Evolutionary conservation across 176 grass and related monocot species (phyloP).

Genomic region (Carex pumila): DNA sequence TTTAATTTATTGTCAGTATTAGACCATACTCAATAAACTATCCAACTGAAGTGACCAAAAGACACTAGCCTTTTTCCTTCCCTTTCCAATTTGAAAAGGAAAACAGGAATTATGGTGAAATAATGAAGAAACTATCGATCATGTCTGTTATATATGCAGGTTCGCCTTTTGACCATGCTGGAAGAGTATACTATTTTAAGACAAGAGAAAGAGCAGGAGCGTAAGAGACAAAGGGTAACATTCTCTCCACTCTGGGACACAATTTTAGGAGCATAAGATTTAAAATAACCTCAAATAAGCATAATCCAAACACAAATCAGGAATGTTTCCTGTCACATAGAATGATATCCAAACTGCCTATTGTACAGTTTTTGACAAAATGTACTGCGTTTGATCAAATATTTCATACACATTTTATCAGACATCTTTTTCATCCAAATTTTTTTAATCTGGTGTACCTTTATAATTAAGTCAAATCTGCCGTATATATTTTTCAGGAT

Average conservation of each 20-base stretch:
- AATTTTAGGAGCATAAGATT: background rate
- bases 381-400: background rate
- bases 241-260: background rate
- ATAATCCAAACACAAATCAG: background rate
- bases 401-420: background rate
- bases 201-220: conserved; percentile 64
- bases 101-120: background rate
- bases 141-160: conserved; percentile 30
- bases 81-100: background rate
- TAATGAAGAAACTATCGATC: background rate
- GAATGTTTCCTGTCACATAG: background rate
- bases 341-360: background rate
- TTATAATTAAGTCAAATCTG: background rate
- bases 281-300: background rate
- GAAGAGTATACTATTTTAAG: conserved; percentile 54
- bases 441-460: background rate
- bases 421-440: background rate
- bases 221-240: conserved; percentile 59
- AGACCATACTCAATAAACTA: background rate
- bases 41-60: background rate
- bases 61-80: background rate
- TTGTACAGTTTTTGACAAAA: background rate
- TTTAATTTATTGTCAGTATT: background rate
- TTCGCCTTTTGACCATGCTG: conserved; percentile 54
- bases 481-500: conserved; percentile 36